Evolutionary conservation across 192 early-diverging fungal genomes (phyloP), one percentile per base, ranked within the genome.

Genomic region (Backusella psychrophila): DNA sequence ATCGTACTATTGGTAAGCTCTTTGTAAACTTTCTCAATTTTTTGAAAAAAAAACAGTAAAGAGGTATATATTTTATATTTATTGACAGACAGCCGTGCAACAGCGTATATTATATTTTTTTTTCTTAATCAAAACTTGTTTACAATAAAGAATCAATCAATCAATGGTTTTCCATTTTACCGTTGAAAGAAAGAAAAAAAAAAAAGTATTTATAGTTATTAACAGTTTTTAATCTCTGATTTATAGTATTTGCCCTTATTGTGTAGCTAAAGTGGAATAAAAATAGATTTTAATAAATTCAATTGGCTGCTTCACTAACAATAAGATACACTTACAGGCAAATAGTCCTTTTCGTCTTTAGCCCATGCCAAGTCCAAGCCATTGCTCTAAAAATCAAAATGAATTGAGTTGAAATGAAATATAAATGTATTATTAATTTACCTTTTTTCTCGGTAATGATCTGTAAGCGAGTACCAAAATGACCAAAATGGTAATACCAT

Each of bases 331-430:
- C 68, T 69, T 69, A 69, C 68, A 38, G 68, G 68, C 21, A 69
- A 41, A 14, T 38, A 69, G 9, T 69, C 68, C 21, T 69, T 69
- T 69, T 69, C 68, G 11, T 69, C 68, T 69, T 38, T 35, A 26
- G 41, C 41, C 34, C 35, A 23, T 23, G 35, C 12, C 41, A 36
- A 69, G 12, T 38, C 33, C 8, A 38, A 14, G 21, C 36, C 21
- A 36, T 69, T 39, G 12, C 14, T 69, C n/a, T 63, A 41, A 41
- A 38, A 15, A 11, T 0, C 38, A 35, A 14, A 21, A 35, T 39
- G 11, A 9, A 21, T 69, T 23, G 14, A 8, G 17, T 19, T 33
- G 4, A 31, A 21, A 69, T 11, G 1, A 39, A 36, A 69, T n/a
- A 35, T 19, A 34, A 19, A 67, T 14, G 19, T n/a, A 6, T 36